Percentiles rank a stretch among this genome's conserved stretches.
phyloP scores from a whole-genome alignment of 2,329 filamentous ascomycete species.

The Colletotrichum camelliae region DNA sequence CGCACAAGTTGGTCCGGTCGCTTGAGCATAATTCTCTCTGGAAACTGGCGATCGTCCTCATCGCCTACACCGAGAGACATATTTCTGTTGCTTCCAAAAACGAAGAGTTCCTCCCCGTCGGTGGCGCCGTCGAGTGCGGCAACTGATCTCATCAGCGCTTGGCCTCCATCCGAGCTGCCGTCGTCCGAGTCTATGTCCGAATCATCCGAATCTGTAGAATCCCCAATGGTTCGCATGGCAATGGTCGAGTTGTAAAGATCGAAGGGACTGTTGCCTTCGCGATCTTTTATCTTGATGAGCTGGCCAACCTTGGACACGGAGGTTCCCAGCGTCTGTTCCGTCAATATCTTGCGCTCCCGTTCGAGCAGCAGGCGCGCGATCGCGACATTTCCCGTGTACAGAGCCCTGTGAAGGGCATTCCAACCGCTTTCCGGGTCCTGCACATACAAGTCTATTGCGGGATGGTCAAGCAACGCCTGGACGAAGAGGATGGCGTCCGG shows the following conservation, averaged over 20 bases:
- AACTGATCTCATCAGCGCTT: constrained; percentile 17
- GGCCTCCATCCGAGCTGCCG: constrained; percentile 37
- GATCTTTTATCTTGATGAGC: constrained; percentile 93
- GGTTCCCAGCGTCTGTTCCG: constrained; percentile 63
- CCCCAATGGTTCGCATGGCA: constrained; percentile 71
- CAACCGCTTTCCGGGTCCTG: constrained; percentile 94
- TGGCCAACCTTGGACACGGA: constrained; percentile 69
- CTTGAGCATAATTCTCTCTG: constrained; percentile 79
- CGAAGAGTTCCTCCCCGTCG: constrained; percentile 83
- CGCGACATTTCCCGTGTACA: constrained; percentile 89
- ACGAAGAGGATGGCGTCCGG: constrained; percentile 77
- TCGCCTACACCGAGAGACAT: constrained; percentile 92
- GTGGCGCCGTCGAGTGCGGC: constrained; percentile 24
- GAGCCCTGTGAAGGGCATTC: constrained; percentile 90
- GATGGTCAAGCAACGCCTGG: constrained; percentile 79
- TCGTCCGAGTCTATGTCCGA: constrained; percentile 62
- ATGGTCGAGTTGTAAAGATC: constrained; percentile 92
- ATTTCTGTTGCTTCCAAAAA: constrained; percentile 97
- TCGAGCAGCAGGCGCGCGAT: constrained; percentile 84
- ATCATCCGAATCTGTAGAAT: constrained; percentile 39
- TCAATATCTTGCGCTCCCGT: constrained; percentile 72
- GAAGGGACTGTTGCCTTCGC: constrained; percentile 92
- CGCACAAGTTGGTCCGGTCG: constrained; percentile 80
- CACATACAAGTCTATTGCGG: constrained; percentile 81
- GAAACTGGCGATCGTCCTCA: constrained; percentile 91